Conservation (phyloP, 192 early-diverging fungal species). For the Pilobolus umbonatus region DNA sequence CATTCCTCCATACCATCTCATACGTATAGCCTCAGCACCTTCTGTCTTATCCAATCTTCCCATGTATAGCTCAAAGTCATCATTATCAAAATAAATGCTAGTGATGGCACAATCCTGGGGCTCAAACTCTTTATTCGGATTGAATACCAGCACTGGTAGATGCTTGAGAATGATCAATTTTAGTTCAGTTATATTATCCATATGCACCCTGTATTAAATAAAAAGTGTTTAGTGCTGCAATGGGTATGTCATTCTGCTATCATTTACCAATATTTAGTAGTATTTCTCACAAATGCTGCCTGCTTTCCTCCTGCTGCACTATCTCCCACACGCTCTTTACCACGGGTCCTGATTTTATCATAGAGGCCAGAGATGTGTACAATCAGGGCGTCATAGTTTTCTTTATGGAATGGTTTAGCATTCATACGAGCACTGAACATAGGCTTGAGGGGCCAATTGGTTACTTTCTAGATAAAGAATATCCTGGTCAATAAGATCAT, state of each 20-base stretch:
- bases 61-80: slow-evolving; percentile 86
- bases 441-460: slow-evolving; percentile 74
- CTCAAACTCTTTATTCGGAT: slow-evolving; percentile 67
- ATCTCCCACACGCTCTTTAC: slow-evolving; percentile 53
- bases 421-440: slow-evolving; percentile 77
- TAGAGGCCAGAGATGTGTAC: slow-evolving; percentile 82
- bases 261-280: slow-evolving; percentile 90
- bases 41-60: slow-evolving; percentile 89
- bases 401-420: slow-evolving; percentile 77
- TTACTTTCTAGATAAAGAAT: slow-evolving; percentile 64
- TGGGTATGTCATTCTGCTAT: too few relatives aligned
- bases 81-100: slow-evolving; percentile 96
- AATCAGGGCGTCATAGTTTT: slow-evolving; percentile 86
- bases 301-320: slow-evolving; percentile 50
- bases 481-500: background rate
- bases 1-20: slow-evolving; percentile 96
- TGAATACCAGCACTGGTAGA: slow-evolving; percentile 90
- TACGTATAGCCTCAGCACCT: slow-evolving; percentile 88
- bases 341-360: slow-evolving; percentile 72
- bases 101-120: slow-evolving; percentile 86
- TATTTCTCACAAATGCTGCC: slow-evolving; percentile 82
- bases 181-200: slow-evolving; percentile 93
- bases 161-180: slow-evolving; percentile 90
- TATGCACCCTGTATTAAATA: slow-evolving; percentile 62
- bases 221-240: too few relatives aligned